phyloP scores from a whole-genome alignment of 2,329 filamentous ascomycete genomes.

The Pezicula carpinea region DNA sequence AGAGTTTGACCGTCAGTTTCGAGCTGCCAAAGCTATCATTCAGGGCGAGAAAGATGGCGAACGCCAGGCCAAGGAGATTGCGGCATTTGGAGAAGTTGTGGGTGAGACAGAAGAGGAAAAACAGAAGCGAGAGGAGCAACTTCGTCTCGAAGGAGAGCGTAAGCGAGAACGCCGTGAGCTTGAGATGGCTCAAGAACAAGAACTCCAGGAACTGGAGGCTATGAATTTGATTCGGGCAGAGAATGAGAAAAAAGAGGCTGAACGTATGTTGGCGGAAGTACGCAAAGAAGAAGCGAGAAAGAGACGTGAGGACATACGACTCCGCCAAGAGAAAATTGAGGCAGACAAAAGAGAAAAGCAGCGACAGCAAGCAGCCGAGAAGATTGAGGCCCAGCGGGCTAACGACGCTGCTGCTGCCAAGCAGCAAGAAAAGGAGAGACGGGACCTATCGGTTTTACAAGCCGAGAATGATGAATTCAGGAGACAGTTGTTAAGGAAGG shows the following conservation, averaged over 20 bases:
- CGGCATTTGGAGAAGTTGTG: conserved; percentile 18
- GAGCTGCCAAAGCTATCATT: conserved; percentile 14
- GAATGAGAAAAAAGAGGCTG: neutral
- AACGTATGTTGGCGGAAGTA: neutral
- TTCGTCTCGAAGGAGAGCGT: conserved; percentile 3
- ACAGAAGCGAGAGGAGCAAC: neutral
- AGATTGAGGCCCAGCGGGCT: neutral
- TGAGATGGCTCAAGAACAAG: conserved; percentile 1
- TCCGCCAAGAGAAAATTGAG: neutral
- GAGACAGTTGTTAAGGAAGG: conserved; percentile 11
- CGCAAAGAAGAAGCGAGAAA: conserved; percentile 1
- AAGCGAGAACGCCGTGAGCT: conserved; percentile 1
- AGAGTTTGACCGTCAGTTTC: conserved; percentile 7
- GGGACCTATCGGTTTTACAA: conserved; percentile 2
- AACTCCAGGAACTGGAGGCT: neutral
- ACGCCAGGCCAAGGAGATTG: conserved; percentile 7
- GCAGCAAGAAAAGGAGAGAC: conserved; percentile 1
- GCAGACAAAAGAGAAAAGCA: neutral
- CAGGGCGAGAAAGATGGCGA: conserved; percentile 8
- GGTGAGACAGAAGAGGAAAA: conserved; percentile 3
- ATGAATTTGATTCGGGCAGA: neutral
- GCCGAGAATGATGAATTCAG: conserved; percentile 6
- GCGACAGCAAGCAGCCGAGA: neutral
- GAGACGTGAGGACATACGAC: neutral
- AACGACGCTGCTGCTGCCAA: neutral